A percentile compares a stretch with the other conserved stretches of the same genome.
Conservation (phyloP, 768 basidiomycete genomes). For the Coprinellus aureogranulatus region DNA sequence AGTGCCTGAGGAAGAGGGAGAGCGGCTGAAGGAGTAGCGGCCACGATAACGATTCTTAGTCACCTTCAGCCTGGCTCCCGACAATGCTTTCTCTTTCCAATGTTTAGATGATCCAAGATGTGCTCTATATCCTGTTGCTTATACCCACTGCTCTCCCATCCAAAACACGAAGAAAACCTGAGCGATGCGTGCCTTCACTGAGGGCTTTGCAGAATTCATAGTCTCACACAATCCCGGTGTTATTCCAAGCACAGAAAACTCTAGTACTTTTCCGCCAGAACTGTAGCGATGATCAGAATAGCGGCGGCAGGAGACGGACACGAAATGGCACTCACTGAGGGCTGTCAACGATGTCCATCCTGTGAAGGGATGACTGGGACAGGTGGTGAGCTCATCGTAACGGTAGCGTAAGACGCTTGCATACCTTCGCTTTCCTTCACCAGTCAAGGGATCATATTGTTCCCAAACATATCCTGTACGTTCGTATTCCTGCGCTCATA, state of each 20-base stretch:
- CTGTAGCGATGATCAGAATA: conserved; percentile 14
- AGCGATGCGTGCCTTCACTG: too few relatives aligned
- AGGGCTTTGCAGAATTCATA: too few relatives aligned
- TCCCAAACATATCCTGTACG: conserved; percentile 97
- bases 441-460: conserved; percentile 85
- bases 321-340: conserved; percentile 62
- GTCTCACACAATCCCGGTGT: too few relatives aligned
- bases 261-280: conserved; percentile 35
- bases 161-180: too few relatives aligned
- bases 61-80: too few relatives aligned
- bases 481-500: conserved; percentile 68
- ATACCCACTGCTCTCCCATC: too few relatives aligned
- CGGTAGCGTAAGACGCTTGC: conserved; percentile 6
- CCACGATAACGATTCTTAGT: too few relatives aligned
- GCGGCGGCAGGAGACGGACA: background rate
- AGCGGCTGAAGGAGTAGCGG: too few relatives aligned
- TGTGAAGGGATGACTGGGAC: conserved; percentile 85
- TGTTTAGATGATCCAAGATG: too few relatives aligned
- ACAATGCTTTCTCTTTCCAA: too few relatives aligned
- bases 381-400: conserved; percentile 1
- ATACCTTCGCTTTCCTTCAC: conserved; percentile 86
- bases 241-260: background rate
- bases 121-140: too few relatives aligned
- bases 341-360: conserved; percentile 93
- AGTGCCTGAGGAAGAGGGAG: too few relatives aligned